Percentiles rank a stretch among this genome's conserved stretches.
phyloP scores from a whole-genome alignment of 2,329 filamentous ascomycete species.

The Keithomyces neogunnii region DNA sequence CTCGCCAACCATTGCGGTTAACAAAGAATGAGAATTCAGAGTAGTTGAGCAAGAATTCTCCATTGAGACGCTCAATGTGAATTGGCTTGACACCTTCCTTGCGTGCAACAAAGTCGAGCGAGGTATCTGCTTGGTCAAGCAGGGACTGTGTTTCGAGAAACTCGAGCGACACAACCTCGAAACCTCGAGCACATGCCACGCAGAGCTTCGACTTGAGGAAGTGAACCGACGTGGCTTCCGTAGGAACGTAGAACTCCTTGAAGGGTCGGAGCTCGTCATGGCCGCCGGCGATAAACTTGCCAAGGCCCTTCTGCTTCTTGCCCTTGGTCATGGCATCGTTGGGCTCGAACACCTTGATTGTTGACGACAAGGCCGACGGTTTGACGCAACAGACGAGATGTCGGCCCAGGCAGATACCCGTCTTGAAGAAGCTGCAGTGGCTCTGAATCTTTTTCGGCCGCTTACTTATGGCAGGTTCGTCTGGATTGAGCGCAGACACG shows the following conservation, averaged over 20 bases:
- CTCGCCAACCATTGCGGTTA: conserved; percentile 96
- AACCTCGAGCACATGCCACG: conserved; percentile 89
- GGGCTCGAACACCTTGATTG: conserved; percentile 98
- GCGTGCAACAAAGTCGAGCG: conserved; percentile 89
- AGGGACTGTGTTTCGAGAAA: conserved; percentile 97
- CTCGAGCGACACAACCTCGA: conserved; percentile 93
- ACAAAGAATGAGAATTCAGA: conserved; percentile 99
- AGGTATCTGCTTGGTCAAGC: conserved; percentile 95
- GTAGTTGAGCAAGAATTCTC: conserved; percentile 96
- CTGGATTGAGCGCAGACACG: conserved; percentile 75
- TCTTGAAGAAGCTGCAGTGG: conserved; percentile 98
- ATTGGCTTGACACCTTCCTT: conserved; percentile 93
- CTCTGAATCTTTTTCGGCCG: conserved; percentile 93
- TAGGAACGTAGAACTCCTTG: conserved; percentile 98
- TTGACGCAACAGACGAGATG: conserved; percentile 96
- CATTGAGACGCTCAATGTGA: conserved; percentile 93
- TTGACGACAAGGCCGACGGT: conserved; percentile 84
- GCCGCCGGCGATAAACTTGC: conserved; percentile 87
- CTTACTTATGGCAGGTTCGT: conserved; percentile 72
- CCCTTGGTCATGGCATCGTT: conserved; percentile 90
- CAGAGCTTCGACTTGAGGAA: conserved; percentile 96
- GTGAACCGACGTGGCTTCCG: conserved; percentile 95
- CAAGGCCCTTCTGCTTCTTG: conserved; percentile 91
- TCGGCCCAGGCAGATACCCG: conserved; percentile 86
- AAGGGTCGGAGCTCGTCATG: conserved; percentile 95